These are phyloP conservation scores for Umbilicus rupestris DNA, from an alignment of 164 flowering plant genomes.

Conservation along the genomic window DNA sequence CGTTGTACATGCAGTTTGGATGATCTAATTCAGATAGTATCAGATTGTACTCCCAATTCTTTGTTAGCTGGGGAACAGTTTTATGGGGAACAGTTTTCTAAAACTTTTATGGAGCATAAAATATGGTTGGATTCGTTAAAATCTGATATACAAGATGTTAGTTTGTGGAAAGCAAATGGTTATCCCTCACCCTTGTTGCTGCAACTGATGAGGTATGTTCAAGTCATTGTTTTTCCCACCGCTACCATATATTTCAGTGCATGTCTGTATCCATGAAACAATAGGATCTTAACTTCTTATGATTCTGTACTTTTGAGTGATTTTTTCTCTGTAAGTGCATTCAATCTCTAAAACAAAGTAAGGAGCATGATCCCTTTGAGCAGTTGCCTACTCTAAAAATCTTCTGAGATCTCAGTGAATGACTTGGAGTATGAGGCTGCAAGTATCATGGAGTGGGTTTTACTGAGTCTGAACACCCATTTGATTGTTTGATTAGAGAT, in stretches of 20 bases:
- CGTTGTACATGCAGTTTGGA: constrained; percentile 71
- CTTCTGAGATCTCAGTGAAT: not conserved
- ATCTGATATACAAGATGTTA: constrained; percentile 15
- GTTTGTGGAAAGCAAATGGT: constrained; percentile 36
- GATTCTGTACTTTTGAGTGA: not conserved
- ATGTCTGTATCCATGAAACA: not conserved
- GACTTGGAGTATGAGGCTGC: not conserved
- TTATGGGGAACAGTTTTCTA: constrained; percentile 12
- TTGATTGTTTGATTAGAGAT: not conserved
- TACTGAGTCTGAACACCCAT: not conserved
- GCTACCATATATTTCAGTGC: not conserved
- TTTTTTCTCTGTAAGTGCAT: not conserved
- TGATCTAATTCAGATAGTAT: constrained; percentile 27
- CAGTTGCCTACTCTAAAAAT: not conserved
- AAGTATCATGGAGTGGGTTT: not conserved
- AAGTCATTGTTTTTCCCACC: not conserved
- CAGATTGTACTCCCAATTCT: constrained; percentile 13
- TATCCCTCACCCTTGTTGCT: constrained; percentile 32
- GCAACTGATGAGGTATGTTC: constrained; percentile 36
- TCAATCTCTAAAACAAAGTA: not conserved
- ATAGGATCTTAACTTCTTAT: not conserved
- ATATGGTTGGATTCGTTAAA: constrained; percentile 22
- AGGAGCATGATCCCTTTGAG: not conserved
- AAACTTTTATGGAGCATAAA: constrained; percentile 19
- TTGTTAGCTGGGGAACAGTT: constrained; percentile 10